Evolutionary conservation across 225 moss, liverwort and hornwort genomes (phyloP).

Genomic region (Physcomitrium patens): DNA sequence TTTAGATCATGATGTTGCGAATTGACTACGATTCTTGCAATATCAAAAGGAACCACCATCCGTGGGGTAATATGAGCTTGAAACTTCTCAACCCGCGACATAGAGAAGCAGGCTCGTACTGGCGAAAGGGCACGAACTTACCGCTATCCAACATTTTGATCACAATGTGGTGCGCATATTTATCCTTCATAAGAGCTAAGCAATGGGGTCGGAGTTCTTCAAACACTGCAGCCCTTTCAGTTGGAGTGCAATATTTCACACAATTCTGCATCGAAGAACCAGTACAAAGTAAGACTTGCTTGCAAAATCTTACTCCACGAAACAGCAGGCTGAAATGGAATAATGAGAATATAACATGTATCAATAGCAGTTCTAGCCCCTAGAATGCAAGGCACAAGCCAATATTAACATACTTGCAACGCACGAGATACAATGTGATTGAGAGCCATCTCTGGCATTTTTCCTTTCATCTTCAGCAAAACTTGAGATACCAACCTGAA

Average conservation of each 20-base stretch:
- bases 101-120: background rate
- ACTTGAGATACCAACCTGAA: constrained; percentile 55
- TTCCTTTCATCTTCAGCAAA: constrained; percentile 55
- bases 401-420: constrained; percentile 51
- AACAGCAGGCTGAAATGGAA: constrained; percentile 8
- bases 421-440: constrained; percentile 66
- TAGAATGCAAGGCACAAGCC: constrained; percentile 21
- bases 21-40: background rate
- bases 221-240: constrained; percentile 76
- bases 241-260: constrained; percentile 78
- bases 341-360: background rate
- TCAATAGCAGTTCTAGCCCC: constrained; percentile 5
- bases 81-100: constrained; percentile 6
- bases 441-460: constrained; percentile 58
- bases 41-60: constrained; percentile 6
- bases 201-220: constrained; percentile 94
- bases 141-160: constrained; percentile 95
- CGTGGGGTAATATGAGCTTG: constrained; percentile 1
- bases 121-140: constrained; percentile 36
- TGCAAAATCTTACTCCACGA: background rate
- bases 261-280: constrained; percentile 62
- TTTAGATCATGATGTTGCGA: background rate
- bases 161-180: constrained; percentile 92
- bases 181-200: constrained; percentile 76
- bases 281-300: constrained; percentile 2